phyloP scores from a whole-genome alignment of 2,329 filamentous ascomycete species.

The Colletotrichum filicis region DNA sequence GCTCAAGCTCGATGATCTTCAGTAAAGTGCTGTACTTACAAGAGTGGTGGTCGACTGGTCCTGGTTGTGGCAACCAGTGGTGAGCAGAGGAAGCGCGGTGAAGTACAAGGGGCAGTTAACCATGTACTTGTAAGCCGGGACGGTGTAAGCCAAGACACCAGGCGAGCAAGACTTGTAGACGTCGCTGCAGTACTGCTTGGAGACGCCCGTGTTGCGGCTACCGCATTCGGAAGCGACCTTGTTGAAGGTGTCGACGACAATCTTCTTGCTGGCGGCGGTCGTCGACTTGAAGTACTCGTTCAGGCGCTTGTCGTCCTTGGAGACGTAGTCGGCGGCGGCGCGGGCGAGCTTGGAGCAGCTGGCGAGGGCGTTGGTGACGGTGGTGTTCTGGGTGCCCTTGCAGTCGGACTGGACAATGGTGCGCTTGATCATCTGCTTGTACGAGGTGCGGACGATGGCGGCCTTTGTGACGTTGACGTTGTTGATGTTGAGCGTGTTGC shows the following conservation, averaged over 20 bases:
- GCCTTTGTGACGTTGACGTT: slow-evolving; percentile 66
- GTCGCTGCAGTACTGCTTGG: slow-evolving; percentile 70
- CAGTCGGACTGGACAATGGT: slow-evolving; percentile 61
- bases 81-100: slow-evolving; percentile 59
- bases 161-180: slow-evolving; percentile 60
- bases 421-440: slow-evolving; percentile 55
- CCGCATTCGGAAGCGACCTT: slow-evolving; percentile 65
- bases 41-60: slow-evolving; percentile 66
- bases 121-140: slow-evolving; percentile 64
- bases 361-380: slow-evolving; percentile 57
- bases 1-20: background rate
- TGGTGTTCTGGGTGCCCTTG: slow-evolving; percentile 52
- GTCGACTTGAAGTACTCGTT: slow-evolving; percentile 73
- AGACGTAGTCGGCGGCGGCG: slow-evolving; percentile 54
- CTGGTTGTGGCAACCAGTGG: slow-evolving; percentile 62
- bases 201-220: slow-evolving; percentile 57
- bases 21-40: background rate
- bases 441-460: slow-evolving; percentile 56
- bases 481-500: slow-evolving; percentile 65
- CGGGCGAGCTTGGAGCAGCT: slow-evolving; percentile 63
- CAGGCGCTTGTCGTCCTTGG: slow-evolving; percentile 44
- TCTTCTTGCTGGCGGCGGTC: slow-evolving; percentile 45
- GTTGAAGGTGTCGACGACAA: slow-evolving; percentile 61
- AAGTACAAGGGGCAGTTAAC: slow-evolving; percentile 73
- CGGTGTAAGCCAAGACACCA: slow-evolving; percentile 70